Conservation (phyloP, 352 stramenopile genomes). For the Elongisporangium prolatum region DNA sequence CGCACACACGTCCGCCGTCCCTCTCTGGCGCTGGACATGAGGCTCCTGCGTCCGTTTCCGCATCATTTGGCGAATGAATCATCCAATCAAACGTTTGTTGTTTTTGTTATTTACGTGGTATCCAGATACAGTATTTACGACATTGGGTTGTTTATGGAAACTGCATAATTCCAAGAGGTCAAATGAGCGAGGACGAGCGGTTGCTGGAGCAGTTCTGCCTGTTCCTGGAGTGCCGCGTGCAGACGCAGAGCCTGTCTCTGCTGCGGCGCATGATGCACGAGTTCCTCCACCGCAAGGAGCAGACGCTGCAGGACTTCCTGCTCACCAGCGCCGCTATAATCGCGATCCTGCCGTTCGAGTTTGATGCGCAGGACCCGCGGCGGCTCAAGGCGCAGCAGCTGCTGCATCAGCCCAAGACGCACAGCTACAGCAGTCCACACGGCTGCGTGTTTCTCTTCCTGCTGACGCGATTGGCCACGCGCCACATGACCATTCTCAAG, state of each 20-base stretch:
- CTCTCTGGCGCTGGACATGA: neutral
- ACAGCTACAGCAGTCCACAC: neutral
- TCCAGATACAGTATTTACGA: too few species aligned
- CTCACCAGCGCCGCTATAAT: constrained; percentile 27
- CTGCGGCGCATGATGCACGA: constrained; percentile 53
- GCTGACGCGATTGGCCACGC: constrained; percentile 24
- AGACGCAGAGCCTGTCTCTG: constrained; percentile 38
- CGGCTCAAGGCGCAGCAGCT: constrained; percentile 14
- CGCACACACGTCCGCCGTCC: neutral
- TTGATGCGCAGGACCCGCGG: neutral
- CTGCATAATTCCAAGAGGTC: neutral
- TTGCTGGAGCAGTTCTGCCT: constrained; percentile 47
- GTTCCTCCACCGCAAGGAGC: constrained; percentile 44
- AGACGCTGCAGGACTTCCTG: constrained; percentile 35
- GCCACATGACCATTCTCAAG: constrained; percentile 32
- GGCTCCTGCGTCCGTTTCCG: neutral
- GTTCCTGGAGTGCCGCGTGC: constrained; percentile 48
- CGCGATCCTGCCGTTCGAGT: constrained; percentile 29
- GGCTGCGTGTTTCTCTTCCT: constrained; percentile 38
- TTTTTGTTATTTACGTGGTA: neutral
- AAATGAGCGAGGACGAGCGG: constrained; percentile 15
- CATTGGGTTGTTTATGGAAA: neutral
- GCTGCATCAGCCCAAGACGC: constrained; percentile 23
- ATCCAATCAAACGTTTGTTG: neutral
- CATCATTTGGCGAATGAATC: neutral